A percentile compares a stretch with the other conserved stretches of the same genome.
Evolutionary conservation across 2,329 filamentous ascomycete genomes (phyloP).

Genomic region (Stachybotrys chartarum): DNA sequence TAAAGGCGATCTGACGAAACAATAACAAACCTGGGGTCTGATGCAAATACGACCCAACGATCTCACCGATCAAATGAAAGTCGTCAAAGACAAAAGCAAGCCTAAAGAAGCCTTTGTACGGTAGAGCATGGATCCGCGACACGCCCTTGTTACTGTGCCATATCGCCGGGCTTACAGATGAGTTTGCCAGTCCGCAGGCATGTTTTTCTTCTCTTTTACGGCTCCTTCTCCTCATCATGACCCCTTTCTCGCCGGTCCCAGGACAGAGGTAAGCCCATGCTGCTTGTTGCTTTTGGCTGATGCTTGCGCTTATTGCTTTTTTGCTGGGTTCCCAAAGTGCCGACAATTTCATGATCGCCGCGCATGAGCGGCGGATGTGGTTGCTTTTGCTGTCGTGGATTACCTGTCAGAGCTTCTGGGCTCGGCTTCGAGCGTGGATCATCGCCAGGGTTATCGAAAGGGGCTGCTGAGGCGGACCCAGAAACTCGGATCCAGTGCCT

Average conservation of each 20-base stretch:
- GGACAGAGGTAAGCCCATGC: neutral
- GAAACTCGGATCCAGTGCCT: neutral
- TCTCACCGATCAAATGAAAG: neutral
- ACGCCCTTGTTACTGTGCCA: neutral
- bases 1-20: neutral
- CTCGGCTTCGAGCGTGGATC: neutral
- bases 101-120: neutral
- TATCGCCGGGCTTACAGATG: neutral
- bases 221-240: neutral
- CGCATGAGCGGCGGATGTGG: too few relatives aligned
- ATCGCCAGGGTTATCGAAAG: neutral
- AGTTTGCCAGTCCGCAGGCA: neutral
- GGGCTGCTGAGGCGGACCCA: neutral
- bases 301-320: neutral
- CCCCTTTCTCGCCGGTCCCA: too few relatives aligned
- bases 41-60: neutral
- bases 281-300: neutral
- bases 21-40: neutral
- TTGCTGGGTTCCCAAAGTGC: neutral
- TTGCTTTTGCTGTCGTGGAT: neutral
- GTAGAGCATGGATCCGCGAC: neutral
- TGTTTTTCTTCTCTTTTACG: neutral
- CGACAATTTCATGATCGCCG: neutral
- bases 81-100: neutral
- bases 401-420: neutral